A percentile compares a stretch with the other conserved stretches of the same genome.
Evolutionary conservation across 208 protist genomes (phyloP).

Genomic region (Trypanosoma platydactyli): DNA sequence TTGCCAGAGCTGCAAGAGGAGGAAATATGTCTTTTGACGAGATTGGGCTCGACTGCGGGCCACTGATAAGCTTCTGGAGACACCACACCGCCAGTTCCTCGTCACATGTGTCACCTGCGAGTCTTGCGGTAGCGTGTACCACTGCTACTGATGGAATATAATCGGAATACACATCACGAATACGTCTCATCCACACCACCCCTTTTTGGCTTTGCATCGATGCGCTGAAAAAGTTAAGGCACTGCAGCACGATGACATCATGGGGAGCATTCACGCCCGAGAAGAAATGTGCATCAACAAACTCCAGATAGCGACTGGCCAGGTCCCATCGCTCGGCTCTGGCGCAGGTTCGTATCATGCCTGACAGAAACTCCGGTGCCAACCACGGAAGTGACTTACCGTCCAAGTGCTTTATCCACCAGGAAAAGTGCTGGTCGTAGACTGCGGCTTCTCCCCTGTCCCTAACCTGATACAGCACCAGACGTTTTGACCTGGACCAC

Average conservation of each 20-base stretch:
- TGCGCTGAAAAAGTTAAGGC: constrained; percentile 20
- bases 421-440: constrained; percentile 30
- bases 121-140: constrained; percentile 18
- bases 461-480: constrained; percentile 25
- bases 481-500: constrained; percentile 30
- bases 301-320: constrained; percentile 23
- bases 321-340: constrained; percentile 33
- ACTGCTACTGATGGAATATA: constrained; percentile 35
- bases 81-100: constrained; percentile 38
- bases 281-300: constrained; percentile 13
- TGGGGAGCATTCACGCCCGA: constrained; percentile 17
- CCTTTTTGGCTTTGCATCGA: constrained; percentile 28
- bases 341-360: constrained; percentile 30
- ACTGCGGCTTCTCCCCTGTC: constrained; percentile 32
- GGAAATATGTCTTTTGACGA: constrained; percentile 52
- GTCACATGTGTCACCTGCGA: constrained; percentile 29
- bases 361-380: constrained; percentile 20
- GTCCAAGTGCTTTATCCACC: constrained; percentile 18
- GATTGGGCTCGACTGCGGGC: constrained; percentile 34
- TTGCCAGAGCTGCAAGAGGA: constrained; percentile 62
- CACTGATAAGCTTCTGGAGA: constrained; percentile 33
- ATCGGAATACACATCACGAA: constrained; percentile 19
- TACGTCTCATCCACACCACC: constrained; percentile 17
- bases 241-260: constrained; percentile 32
- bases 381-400: constrained; percentile 25